A percentile compares a stretch with the other conserved stretches of the same genome.
phyloP scores from a whole-genome alignment of 139 green algal genomes.

The Coelastrella sp. region DNA sequence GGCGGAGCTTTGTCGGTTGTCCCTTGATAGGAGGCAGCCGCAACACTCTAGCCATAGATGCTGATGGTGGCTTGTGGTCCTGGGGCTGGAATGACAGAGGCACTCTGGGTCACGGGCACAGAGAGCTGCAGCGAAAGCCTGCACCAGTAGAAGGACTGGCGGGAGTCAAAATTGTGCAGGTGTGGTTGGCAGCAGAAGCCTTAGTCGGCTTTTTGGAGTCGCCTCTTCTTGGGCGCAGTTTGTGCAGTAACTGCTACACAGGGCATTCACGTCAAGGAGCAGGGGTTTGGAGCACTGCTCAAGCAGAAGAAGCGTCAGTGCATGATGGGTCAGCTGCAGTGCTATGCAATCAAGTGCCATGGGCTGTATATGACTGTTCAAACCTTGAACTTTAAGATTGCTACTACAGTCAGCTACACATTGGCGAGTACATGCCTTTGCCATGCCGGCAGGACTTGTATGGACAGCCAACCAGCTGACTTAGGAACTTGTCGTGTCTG shows the following conservation, averaged over 20 bases:
- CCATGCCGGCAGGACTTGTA: too few relatives aligned
- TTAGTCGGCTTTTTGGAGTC: not conserved
- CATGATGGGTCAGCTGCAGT: too few relatives aligned
- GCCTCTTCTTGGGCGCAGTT: not conserved
- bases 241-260: too few relatives aligned
- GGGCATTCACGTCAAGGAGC: too few relatives aligned
- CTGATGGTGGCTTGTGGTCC: constrained; percentile 75
- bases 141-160: constrained; percentile 71
- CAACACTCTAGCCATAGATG: constrained; percentile 83
- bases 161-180: constrained; percentile 74
- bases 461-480: too few relatives aligned
- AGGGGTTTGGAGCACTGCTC: too few relatives aligned
- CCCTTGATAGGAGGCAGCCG: constrained; percentile 73
- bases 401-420: too few relatives aligned
- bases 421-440: too few relatives aligned
- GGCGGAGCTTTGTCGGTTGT: constrained; percentile 39
- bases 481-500: not conserved
- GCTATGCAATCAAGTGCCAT: too few relatives aligned
- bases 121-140: constrained; percentile 69
- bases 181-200: constrained; percentile 5
- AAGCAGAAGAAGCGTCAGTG: too few relatives aligned
- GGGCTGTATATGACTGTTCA: too few relatives aligned
- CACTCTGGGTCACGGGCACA: constrained; percentile 87
- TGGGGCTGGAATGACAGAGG: constrained; percentile 92
- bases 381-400: too few relatives aligned